Evolutionary conservation across 345 rosid species (phyloP).

Genomic region (Gossypium arboreum): DNA sequence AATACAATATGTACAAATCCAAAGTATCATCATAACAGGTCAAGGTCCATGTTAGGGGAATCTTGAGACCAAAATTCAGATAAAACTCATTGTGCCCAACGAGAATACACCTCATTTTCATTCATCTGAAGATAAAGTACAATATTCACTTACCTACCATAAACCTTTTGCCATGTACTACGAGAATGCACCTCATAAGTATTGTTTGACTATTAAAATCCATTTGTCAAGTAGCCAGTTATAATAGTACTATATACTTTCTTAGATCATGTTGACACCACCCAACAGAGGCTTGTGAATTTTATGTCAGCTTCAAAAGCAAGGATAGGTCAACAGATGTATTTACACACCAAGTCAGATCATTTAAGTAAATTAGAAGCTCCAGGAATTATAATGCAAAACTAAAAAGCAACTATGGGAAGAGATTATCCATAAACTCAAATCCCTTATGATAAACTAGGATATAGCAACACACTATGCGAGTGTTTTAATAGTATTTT

Average conservation of each 20-base stretch:
- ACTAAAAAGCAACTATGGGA: background rate
- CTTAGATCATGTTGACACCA: background rate
- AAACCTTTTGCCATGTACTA: background rate
- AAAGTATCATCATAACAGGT: background rate
- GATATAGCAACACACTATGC: background rate
- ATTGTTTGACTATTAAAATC: background rate
- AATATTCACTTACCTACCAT: background rate
- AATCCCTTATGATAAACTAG: background rate
- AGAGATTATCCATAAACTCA: background rate
- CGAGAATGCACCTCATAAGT: background rate
- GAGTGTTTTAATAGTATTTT: background rate
- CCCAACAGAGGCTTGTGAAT: background rate
- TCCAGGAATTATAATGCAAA: background rate
- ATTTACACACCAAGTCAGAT: background rate
- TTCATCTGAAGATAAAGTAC: background rate
- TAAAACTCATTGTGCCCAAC: background rate
- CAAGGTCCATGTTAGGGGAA: background rate
- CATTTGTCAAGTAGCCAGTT: background rate
- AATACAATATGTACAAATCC: background rate
- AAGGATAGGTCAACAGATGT: background rate
- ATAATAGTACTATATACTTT: background rate
- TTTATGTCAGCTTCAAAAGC: background rate
- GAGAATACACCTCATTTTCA: background rate
- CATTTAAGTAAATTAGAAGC: background rate
- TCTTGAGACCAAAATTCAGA: background rate